Conservation (phyloP, 202 grass and related monocot species). For the Eragrostis tef region DNA sequence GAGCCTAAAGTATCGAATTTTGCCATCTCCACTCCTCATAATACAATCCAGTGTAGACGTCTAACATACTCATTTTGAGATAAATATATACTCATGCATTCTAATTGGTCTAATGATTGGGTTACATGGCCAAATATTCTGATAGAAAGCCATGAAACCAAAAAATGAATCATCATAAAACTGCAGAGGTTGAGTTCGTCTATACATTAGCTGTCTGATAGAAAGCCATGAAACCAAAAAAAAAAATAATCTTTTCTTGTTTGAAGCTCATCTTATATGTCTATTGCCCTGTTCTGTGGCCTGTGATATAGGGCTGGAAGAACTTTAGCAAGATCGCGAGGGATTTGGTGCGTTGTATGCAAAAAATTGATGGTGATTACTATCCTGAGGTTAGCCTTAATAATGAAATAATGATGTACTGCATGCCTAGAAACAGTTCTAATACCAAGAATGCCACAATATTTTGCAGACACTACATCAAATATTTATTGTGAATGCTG, state of each 20-base stretch:
- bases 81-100: neutral
- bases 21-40: neutral
- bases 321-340: slow-evolving; percentile 94
- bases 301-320: slow-evolving; percentile 72
- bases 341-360: slow-evolving; percentile 86
- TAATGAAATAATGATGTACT: slow-evolving; percentile 21
- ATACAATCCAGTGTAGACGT: neutral
- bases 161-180: slow-evolving; percentile 9
- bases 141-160: neutral
- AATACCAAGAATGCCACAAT: slow-evolving; percentile 36
- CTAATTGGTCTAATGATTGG: slow-evolving; percentile 28
- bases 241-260: neutral
- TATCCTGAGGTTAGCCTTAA: slow-evolving; percentile 82
- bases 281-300: neutral
- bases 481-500: slow-evolving; percentile 98
- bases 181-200: slow-evolving; percentile 25
- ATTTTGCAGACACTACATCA: slow-evolving; percentile 88
- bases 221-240: too few relatives aligned
- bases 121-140: slow-evolving; percentile 23
- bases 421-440: slow-evolving; percentile 38
- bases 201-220: slow-evolving; percentile 16
- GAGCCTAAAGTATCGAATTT: neutral
- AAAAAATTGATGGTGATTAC: slow-evolving; percentile 98
- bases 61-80: neutral
- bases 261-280: slow-evolving; percentile 20